Conservation (phyloP, 1,284 basidiomycete species). For the Papiliotrema nemorosa region DNA sequence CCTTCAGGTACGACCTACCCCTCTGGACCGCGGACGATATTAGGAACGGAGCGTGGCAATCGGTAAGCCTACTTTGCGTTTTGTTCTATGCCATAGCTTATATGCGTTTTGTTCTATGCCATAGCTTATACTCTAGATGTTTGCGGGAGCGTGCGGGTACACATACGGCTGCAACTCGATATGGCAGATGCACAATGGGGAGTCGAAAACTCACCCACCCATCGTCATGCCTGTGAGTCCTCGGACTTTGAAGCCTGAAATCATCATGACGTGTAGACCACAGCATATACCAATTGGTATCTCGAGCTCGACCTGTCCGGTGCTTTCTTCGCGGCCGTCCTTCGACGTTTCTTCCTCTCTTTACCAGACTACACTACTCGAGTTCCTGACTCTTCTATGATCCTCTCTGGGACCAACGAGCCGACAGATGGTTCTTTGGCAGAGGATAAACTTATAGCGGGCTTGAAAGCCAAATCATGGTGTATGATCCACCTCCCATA, state of each 20-base stretch:
- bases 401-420: constrained; percentile 14
- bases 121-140: constrained; percentile 4
- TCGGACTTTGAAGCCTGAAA: not conserved
- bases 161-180: constrained; percentile 22
- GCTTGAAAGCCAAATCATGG: constrained; percentile 11
- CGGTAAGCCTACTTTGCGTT: not conserved
- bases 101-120: not conserved
- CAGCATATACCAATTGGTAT: constrained; percentile 14
- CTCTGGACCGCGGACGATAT: constrained; percentile 16
- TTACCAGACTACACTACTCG: constrained; percentile 12
- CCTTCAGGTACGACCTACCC: not conserved
- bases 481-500: constrained; percentile 16
- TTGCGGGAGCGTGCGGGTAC: constrained; percentile 13
- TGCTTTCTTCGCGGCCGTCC: constrained; percentile 8
- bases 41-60: constrained; percentile 11
- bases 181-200: constrained; percentile 20
- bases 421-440: not conserved
- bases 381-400: constrained; percentile 14
- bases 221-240: constrained; percentile 11
- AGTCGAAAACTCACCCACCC: constrained; percentile 16
- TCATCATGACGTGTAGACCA: not conserved
- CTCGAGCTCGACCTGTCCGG: constrained; percentile 17
- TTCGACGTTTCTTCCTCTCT: constrained; percentile 8
- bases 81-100: not conserved
- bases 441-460: constrained; percentile 8